Conservation (phyloP, 164 flowering plant species). For the Warburgia ugandensis region DNA sequence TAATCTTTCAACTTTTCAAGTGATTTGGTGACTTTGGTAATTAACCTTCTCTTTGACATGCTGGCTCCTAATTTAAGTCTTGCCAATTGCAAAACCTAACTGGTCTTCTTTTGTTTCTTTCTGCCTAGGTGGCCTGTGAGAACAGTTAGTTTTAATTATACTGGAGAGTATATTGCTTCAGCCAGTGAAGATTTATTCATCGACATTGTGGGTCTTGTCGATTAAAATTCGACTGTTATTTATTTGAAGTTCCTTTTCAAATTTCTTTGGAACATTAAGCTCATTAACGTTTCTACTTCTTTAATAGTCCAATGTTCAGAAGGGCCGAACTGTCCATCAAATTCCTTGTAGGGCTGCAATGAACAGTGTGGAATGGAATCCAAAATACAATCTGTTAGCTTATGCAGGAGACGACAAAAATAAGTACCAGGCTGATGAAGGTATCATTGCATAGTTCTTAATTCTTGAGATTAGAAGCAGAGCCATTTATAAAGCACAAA, state of each 20-base stretch:
- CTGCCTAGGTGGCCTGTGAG: conserved; percentile 86
- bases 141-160: conserved; percentile 89
- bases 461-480: no score
- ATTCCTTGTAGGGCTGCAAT: conserved; percentile 93
- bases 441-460: no score
- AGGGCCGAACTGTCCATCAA: conserved; percentile 85
- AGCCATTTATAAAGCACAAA: no score
- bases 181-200: conserved; percentile 97
- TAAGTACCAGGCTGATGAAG: conserved; percentile 93
- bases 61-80: no score
- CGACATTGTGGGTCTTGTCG: conserved; percentile 83
- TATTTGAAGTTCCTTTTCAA: no score
- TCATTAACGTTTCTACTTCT: conserved; percentile 12
- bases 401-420: conserved; percentile 99
- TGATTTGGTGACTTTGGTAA: no score
- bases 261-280: no score
- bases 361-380: conserved; percentile 99
- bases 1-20: no score
- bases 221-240: no score
- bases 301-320: conserved; percentile 72
- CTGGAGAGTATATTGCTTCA: conserved; percentile 91
- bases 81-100: background rate
- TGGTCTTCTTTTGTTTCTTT: conserved; percentile 10
- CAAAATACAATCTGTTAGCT: conserved; percentile 80
- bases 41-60: no score